Percentiles rank a stretch among this genome's conserved stretches.
Evolutionary conservation across 495 filamentous ascomycete species (phyloP).

Genomic region (Tuber calosporum): DNA sequence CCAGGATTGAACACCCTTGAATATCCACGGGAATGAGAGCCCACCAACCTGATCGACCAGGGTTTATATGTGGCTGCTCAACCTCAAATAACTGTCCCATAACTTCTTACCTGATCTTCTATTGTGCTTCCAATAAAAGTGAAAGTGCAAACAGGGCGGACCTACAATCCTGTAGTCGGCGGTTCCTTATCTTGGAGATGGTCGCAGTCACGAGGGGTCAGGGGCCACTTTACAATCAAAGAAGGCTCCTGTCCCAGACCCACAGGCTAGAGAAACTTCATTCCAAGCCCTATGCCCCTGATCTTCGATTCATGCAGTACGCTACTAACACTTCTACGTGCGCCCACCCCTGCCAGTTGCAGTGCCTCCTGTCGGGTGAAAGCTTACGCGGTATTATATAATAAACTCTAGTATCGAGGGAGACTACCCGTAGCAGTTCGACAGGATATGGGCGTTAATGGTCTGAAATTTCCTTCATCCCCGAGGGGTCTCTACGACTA

Average conservation of each 20-base stretch:
- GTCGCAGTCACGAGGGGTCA: not conserved
- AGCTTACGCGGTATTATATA: not conserved
- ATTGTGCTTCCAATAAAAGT: not conserved
- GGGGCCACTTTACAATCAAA: not conserved
- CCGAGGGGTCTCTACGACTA: not conserved
- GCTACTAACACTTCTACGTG: not conserved
- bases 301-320: not conserved
- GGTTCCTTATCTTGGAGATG: not conserved
- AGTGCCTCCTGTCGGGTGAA: not conserved
- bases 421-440: not conserved
- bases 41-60: not conserved
- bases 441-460: not conserved
- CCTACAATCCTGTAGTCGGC: not conserved
- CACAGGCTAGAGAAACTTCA: not conserved
- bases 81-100: not conserved
- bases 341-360: not conserved
- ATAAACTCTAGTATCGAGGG: not conserved
- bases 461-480: not conserved
- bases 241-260: not conserved
- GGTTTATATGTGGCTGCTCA: not conserved
- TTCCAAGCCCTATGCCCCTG: not conserved
- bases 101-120: not conserved
- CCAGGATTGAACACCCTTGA: not conserved
- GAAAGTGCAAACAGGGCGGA: slow-evolving; percentile 1
- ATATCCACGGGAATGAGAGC: not conserved